Percentiles rank a stretch among this genome's conserved stretches.
These are phyloP conservation scores for Sanguinoderma infundibulare DNA, from an alignment of 1,284 basidiomycete genomes.

Conservation along the genomic window DNA sequence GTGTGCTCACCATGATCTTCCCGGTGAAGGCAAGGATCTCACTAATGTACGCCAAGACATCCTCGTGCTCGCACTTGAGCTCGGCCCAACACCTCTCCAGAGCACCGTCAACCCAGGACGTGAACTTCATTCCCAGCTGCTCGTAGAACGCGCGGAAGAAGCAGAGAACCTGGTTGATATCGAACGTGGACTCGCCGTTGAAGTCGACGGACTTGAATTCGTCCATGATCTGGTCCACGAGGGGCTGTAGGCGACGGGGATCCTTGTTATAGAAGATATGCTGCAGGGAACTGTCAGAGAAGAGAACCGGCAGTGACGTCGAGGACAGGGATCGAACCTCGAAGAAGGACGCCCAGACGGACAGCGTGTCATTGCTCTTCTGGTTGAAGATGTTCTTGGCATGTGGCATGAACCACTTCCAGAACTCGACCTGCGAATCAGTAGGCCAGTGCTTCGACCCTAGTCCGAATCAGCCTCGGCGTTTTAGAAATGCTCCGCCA, in stretches of 20 bases:
- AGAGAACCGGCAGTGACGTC: constrained; percentile 4
- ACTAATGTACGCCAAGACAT: constrained; percentile 76
- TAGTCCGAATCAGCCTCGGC: background rate
- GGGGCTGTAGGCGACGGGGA: constrained; percentile 80
- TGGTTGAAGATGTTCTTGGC: constrained; percentile 70
- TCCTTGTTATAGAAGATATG: constrained; percentile 82
- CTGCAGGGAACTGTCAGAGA: constrained; percentile 38
- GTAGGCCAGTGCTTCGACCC: constrained; percentile 91
- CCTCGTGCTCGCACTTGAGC: constrained; percentile 78
- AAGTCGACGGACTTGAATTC: constrained; percentile 71
- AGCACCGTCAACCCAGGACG: constrained; percentile 74
- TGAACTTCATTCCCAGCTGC: constrained; percentile 80
- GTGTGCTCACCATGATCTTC: constrained; percentile 66
- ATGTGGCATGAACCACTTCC: constrained; percentile 82
- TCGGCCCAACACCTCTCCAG: constrained; percentile 74
- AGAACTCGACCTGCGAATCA: constrained; percentile 69
- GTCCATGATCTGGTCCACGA: constrained; percentile 77
- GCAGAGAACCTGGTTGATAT: constrained; percentile 64
- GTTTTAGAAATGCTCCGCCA: background rate
- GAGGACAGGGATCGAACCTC: constrained; percentile 48
- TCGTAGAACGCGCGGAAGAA: constrained; percentile 72
- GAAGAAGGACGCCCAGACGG: constrained; percentile 72
- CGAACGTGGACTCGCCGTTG: constrained; percentile 77
- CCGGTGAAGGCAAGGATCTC: constrained; percentile 76
- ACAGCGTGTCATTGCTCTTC: constrained; percentile 68